Conservation (phyloP, 176 grass and related monocot species). For the Phoenix roebelenii region DNA sequence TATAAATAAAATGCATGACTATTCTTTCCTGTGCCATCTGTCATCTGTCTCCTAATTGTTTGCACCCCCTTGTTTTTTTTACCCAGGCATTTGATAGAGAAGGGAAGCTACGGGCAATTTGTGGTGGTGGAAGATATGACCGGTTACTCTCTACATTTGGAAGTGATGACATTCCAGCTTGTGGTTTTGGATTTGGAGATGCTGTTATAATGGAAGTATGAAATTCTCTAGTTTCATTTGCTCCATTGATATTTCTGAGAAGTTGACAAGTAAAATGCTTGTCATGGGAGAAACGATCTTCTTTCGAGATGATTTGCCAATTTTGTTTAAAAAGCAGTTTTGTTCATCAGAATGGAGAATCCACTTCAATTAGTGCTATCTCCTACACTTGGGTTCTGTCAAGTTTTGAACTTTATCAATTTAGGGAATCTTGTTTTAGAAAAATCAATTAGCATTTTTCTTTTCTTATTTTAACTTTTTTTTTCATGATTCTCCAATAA, state of each 20-base stretch:
- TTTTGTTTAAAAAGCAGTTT: no score
- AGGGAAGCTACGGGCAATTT: slow-evolving; percentile 73
- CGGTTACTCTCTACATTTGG: slow-evolving; percentile 87
- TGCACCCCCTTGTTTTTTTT: not conserved
- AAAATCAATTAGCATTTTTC: no score
- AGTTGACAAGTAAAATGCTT: slow-evolving; percentile 3
- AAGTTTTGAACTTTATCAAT: no score
- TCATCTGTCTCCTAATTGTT: slow-evolving; percentile 1
- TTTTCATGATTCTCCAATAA: not conserved
- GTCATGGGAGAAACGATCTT: no score
- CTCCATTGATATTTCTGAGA: slow-evolving; percentile 1
- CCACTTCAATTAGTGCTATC: no score
- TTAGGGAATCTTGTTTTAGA: no score
- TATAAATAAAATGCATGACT: no score
- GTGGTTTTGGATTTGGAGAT: slow-evolving; percentile 96
- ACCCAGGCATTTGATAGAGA: slow-evolving; percentile 75
- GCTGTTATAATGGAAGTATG: slow-evolving; percentile 96
- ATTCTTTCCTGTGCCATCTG: not conserved
- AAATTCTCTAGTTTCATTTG: not conserved
- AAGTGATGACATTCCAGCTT: slow-evolving; percentile 77
- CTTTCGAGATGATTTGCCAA: no score
- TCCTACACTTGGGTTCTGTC: no score
- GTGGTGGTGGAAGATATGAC: slow-evolving; percentile 80
- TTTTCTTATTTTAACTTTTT: no score
- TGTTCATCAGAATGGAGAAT: no score